Evolutionary conservation across 192 early-diverging fungal species (phyloP).

Genomic region (Coemansia sp.): DNA sequence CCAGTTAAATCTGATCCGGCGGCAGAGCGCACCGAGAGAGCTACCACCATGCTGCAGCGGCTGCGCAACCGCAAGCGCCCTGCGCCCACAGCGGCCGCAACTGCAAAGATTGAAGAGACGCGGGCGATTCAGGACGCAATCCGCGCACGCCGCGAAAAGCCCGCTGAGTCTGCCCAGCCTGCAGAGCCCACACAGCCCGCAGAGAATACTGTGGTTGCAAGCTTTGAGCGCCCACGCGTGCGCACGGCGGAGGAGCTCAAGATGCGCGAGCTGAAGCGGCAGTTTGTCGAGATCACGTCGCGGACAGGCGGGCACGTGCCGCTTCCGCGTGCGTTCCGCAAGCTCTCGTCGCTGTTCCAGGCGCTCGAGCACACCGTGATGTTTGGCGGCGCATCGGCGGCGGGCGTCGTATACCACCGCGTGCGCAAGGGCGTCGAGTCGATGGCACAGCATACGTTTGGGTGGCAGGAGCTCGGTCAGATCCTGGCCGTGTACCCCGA

Average conservation of each 20-base stretch:
- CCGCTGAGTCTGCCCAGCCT: background rate
- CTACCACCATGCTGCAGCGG: constrained; percentile 12
- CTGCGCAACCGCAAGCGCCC: constrained; percentile 30
- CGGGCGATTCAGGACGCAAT: constrained; percentile 37
- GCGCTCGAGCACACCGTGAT: constrained; percentile 44
- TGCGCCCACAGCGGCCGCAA: background rate
- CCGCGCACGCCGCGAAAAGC: constrained; percentile 13
- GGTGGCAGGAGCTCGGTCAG: constrained; percentile 52
- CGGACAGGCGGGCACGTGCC: background rate
- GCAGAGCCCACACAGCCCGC: background rate
- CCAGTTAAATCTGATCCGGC: background rate
- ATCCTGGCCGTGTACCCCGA: constrained; percentile 55
- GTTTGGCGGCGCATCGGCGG: constrained; percentile 21
- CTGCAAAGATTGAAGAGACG: constrained; percentile 19
- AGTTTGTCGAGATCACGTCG: constrained; percentile 30
- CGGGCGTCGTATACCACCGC: constrained; percentile 49
- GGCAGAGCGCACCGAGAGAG: constrained; percentile 8
- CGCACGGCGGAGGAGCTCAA: constrained; percentile 11
- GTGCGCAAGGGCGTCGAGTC: constrained; percentile 55
- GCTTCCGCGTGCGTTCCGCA: constrained; percentile 26
- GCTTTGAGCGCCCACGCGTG: background rate
- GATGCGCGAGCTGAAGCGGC: constrained; percentile 30
- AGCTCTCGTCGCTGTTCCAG: constrained; percentile 47
- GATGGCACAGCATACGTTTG: constrained; percentile 55
- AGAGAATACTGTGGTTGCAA: background rate